phyloP scores from a whole-genome alignment of 1,284 basidiomycete genomes.

The Sutorius eximius region DNA sequence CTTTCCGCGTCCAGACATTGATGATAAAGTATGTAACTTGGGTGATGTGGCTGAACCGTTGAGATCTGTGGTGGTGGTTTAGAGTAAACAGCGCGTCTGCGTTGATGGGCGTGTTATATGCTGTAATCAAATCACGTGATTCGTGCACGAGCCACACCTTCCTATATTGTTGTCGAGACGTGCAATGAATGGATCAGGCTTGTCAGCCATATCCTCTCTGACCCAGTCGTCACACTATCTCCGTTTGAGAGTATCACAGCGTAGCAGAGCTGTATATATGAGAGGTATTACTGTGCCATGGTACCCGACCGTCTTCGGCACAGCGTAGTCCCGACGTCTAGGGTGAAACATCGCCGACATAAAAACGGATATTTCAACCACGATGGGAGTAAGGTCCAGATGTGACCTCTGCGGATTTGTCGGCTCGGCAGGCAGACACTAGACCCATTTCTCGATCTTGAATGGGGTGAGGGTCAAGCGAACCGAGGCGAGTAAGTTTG shows the following conservation, averaged over 20 bases:
- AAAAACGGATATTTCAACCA: no score
- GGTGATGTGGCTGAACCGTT: constrained; percentile 4
- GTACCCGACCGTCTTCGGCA: neutral
- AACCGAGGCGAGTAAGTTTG: neutral
- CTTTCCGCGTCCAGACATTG: constrained; percentile 47
- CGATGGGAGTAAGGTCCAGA: no score
- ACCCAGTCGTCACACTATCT: neutral
- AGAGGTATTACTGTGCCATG: neutral
- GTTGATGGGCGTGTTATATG: constrained; percentile 34
- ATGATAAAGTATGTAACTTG: constrained; percentile 15
- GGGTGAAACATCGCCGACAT: no score
- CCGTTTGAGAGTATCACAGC: neutral
- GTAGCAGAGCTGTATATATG: neutral
- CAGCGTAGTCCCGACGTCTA: neutral
- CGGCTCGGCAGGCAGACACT: neutral
- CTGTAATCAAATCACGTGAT: constrained; percentile 26
- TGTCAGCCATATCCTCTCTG: no score
- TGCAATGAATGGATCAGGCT: no score
- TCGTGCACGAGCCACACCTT: neutral
- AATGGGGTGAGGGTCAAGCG: neutral
- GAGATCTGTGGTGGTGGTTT: constrained; percentile 24
- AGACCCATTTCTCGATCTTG: neutral
- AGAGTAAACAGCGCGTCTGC: constrained; percentile 21
- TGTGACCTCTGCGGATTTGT: neutral
- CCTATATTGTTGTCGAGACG: no score